A percentile compares a stretch with the other conserved stretches of the same genome.
These are phyloP conservation scores for Aurifilum marmelostoma DNA, from an alignment of 2,329 filamentous ascomycete species.

Conservation along the genomic window DNA sequence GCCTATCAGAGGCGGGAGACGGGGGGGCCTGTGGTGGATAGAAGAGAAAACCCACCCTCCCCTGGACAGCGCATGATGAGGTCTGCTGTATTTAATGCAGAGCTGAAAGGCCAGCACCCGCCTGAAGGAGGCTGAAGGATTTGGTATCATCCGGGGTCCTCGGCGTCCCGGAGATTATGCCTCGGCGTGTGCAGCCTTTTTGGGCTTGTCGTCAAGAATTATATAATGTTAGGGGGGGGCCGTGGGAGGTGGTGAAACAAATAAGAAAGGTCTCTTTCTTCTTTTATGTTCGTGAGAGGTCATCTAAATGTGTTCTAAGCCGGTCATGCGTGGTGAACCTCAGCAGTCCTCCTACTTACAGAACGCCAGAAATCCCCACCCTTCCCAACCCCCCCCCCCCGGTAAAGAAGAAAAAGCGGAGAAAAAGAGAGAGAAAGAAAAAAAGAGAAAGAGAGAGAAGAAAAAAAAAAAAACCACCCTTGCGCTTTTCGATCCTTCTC, in stretches of 20 bases:
- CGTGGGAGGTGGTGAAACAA: background rate
- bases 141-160: background rate
- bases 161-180: background rate
- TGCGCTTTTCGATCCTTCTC: no score
- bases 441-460: no score
- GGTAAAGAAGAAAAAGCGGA: no score
- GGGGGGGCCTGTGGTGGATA: background rate
- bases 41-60: background rate
- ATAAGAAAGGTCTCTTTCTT: background rate
- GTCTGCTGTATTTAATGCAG: background rate
- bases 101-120: background rate
- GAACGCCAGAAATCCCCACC: conserved; percentile 14
- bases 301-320: background rate
- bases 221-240: background rate
- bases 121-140: background rate
- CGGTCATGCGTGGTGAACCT: background rate
- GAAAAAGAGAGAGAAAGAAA: background rate
- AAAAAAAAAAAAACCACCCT: background rate
- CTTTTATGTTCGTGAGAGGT: background rate
- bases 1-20: background rate
- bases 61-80: background rate
- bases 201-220: background rate
- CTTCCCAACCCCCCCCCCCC: no score
- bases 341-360: background rate
- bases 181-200: background rate